Evolutionary conservation across 2,329 filamentous ascomycete genomes (phyloP).

Genomic region (Colletotrichum orbiculare): DNA sequence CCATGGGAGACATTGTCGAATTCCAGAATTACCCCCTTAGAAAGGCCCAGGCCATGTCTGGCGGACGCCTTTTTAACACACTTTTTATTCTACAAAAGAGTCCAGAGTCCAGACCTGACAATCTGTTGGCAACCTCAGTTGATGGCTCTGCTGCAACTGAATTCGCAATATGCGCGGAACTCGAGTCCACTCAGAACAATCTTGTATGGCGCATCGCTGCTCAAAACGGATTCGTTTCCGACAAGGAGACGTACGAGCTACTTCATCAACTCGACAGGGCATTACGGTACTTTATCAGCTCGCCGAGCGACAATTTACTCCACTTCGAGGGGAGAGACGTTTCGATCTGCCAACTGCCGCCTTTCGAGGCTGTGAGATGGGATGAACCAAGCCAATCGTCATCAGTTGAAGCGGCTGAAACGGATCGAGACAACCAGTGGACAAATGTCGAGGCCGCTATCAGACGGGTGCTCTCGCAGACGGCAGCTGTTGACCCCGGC

Average conservation of each 20-base stretch:
- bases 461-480: conserved; percentile 59
- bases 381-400: neutral
- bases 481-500: conserved; percentile 69
- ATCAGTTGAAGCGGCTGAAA: neutral
- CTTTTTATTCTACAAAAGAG: conserved; percentile 65
- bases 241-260: conserved; percentile 58
- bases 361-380: conserved; percentile 45
- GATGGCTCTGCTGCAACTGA: conserved; percentile 76
- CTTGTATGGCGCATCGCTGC: conserved; percentile 80
- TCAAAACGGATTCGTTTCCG: conserved; percentile 65
- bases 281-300: conserved; percentile 65
- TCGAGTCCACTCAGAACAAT: conserved; percentile 68
- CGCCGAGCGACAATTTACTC: conserved; percentile 63
- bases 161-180: conserved; percentile 84
- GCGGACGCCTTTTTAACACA: conserved; percentile 61
- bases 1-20: conserved; percentile 72
- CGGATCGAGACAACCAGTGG: conserved; percentile 44
- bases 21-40: conserved; percentile 84
- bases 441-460: conserved; percentile 51
- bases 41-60: conserved; percentile 64
- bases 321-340: conserved; percentile 61
- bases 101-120: conserved; percentile 12
- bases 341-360: conserved; percentile 73
- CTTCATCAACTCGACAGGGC: conserved; percentile 69
- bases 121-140: conserved; percentile 69